Evolutionary conservation across 139 green algal species (phyloP).

Genomic region (Tetradesmus lagerheimii): DNA sequence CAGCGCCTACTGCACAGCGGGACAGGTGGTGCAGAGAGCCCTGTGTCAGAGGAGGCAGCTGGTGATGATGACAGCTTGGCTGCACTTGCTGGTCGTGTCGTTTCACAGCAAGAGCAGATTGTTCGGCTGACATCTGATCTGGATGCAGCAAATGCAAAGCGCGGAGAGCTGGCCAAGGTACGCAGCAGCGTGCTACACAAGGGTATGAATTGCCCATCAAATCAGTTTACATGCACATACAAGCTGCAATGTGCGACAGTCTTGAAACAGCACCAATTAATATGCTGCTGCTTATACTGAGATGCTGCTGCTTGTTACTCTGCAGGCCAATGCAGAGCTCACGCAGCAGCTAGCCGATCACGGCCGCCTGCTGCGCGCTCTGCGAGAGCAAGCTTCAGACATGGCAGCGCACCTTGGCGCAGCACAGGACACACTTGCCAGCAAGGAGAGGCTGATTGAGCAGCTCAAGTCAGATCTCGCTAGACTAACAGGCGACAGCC

Average conservation of each 20-base stretch:
- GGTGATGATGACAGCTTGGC: slow-evolving; percentile 30
- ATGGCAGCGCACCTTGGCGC: slow-evolving; percentile 13
- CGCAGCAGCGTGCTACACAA: neutral
- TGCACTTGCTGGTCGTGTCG: neutral
- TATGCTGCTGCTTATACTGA: too few species aligned
- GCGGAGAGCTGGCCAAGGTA: slow-evolving; percentile 45
- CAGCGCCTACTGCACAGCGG: slow-evolving; percentile 22
- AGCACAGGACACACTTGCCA: neutral
- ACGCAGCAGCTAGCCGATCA: slow-evolving; percentile 41
- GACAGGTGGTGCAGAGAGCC: neutral
- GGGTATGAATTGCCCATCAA: too few species aligned
- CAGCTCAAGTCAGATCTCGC: slow-evolving; percentile 30
- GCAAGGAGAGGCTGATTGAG: slow-evolving; percentile 40
- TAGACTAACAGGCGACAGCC: neutral
- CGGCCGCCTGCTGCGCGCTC: slow-evolving; percentile 7
- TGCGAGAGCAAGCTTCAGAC: neutral
- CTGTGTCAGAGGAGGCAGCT: slow-evolving; percentile 2
- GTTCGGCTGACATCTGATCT: slow-evolving; percentile 26
- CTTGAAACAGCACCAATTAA: too few species aligned
- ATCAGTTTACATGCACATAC: neutral
- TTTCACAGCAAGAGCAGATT: slow-evolving; percentile 48
- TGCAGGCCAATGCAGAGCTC: slow-evolving; percentile 31
- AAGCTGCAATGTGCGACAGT: too few species aligned
- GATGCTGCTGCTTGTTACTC: neutral
- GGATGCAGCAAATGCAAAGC: slow-evolving; percentile 23